Evolutionary conservation across 176 grass and related monocot species (phyloP), one percentile per base, ranked within the genome.

Genomic region (bread wheat (Triticum aestivum)): DNA sequence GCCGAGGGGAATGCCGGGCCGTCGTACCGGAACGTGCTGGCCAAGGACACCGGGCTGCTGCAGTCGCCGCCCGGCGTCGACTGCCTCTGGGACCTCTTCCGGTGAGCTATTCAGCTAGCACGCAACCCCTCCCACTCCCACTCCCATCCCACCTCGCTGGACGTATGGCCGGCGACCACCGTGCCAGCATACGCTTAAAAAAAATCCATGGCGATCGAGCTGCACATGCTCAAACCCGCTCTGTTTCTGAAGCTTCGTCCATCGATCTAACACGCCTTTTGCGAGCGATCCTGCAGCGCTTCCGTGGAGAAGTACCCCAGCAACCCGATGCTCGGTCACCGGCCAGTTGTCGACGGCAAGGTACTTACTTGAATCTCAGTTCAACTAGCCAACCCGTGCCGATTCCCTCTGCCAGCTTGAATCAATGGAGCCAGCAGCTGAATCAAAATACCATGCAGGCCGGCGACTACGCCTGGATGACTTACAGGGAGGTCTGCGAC

Each of bases 21-120:
- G 32, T 62, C 51, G 18, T 98, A 95, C 90, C 86, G 90, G 33
- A 95, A 89, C 90, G 88, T 39, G 69, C 35, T 79, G 61, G 93
- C 89, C 20, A 95, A 89, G 90, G 96, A 94, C 61, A 17, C 69
- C 82, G 96, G 91, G 4, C 92, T 92, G 70, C 82, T 79, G 27
- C 80, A 80, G 78, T 39, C 82, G 12, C 73, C 84, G 49, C 69
- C 87, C 6, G 90, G 84, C 32, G 3, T 94, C 33, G 23, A 92
- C 65, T 82, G 73, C 79, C 94, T 91, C 80, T 98, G 96, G 96
- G 96, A 98, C 42, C 49, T 98, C 68, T 98, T 95, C 90, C 91
- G 93, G 96, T 98, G 64, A 38, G 47, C 33, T 3, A 18, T 30
- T 30, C 29, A 30, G 29, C 2, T 30, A 30, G 29, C 29, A 30